These are phyloP conservation scores for Phlegmacium glaucopus DNA, from an alignment of 768 basidiomycete genomes.

Conservation along the genomic window DNA sequence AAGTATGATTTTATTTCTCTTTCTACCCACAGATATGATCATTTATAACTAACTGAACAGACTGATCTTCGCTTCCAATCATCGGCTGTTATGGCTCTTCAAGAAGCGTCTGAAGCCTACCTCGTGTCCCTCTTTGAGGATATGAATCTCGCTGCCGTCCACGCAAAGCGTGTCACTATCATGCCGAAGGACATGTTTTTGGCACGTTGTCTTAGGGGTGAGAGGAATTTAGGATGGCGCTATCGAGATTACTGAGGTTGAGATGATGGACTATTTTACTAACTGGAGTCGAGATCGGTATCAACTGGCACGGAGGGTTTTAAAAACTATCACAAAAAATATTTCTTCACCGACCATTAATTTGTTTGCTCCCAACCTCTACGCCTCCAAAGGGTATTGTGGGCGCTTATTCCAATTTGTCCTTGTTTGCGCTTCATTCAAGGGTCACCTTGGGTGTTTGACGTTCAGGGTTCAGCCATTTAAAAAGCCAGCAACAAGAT, in stretches of 20 bases:
- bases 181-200: slow-evolving; percentile 82
- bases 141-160: slow-evolving; percentile 80
- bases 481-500: too few species aligned
- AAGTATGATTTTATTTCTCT: slow-evolving; percentile 6
- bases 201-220: slow-evolving; percentile 73
- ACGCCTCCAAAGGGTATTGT: too few species aligned
- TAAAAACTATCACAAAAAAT: too few species aligned
- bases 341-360: too few species aligned
- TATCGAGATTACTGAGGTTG: background rate
- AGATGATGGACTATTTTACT: background rate
- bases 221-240: slow-evolving; percentile 11
- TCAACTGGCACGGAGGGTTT: too few species aligned
- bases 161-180: slow-evolving; percentile 85
- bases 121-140: slow-evolving; percentile 74
- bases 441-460: too few species aligned
- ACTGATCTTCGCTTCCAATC: slow-evolving; percentile 73
- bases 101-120: slow-evolving; percentile 81
- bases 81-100: slow-evolving; percentile 74
- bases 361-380: too few species aligned
- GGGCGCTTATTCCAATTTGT: too few species aligned
- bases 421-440: too few species aligned
- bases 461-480: too few species aligned
- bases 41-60: slow-evolving; percentile 47
- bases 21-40: slow-evolving; percentile 14
- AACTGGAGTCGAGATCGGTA: too few species aligned